A percentile compares a stretch with the other conserved stretches of the same genome.
phyloP scores from a whole-genome alignment of 148 eudicot genomes.

The Gaultheria prostrata region DNA sequence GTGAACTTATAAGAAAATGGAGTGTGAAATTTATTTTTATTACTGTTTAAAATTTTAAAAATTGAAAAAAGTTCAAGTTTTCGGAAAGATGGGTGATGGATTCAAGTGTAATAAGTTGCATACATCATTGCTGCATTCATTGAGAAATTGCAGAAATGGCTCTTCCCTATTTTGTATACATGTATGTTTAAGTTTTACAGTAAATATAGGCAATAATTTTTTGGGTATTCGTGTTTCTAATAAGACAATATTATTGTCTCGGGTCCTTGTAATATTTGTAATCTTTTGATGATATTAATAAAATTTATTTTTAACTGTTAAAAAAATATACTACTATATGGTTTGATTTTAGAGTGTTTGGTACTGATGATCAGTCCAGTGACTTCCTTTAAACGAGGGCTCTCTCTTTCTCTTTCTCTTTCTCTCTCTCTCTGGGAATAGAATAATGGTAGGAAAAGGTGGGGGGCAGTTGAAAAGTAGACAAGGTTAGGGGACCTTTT shows the following conservation, averaged over 20 bases:
- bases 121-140: too few species aligned
- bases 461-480: slow-evolving; percentile 13
- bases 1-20: not conserved
- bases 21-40: too few species aligned
- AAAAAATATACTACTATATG: too few species aligned
- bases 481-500: not conserved
- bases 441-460: not conserved
- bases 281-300: too few species aligned
- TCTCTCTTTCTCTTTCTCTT: not conserved
- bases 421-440: not conserved
- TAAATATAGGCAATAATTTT: too few species aligned
- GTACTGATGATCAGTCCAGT: not conserved
- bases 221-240: not conserved
- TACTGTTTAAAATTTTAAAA: too few species aligned
- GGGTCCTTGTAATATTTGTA: too few species aligned
- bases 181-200: not conserved
- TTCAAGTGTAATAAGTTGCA: too few species aligned
- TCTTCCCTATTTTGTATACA: too few species aligned
- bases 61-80: too few species aligned
- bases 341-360: not conserved
- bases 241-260: not conserved
- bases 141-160: too few species aligned
- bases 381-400: not conserved
- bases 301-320: too few species aligned
- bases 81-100: not conserved